Percentiles rank a stretch among this genome's conserved stretches.
Conservation (phyloP, 2,329 filamentous ascomycete genomes). For the Ploettnerulaceae sp. region DNA sequence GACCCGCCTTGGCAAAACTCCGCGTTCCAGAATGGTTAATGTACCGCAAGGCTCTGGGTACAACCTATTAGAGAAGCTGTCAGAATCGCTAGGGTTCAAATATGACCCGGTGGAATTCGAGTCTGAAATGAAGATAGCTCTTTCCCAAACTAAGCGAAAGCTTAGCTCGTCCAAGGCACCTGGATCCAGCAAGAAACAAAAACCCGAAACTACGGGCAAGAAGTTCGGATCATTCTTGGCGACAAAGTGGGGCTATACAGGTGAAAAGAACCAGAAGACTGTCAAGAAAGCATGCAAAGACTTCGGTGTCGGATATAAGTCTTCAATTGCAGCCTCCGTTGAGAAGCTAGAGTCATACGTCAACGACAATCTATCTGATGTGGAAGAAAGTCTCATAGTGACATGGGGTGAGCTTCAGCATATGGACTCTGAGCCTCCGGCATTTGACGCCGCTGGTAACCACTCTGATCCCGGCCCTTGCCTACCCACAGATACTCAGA, state of each 20-base stretch:
- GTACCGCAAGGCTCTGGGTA: neutral
- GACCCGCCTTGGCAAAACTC: neutral
- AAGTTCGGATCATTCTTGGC: neutral
- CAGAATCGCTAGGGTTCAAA: slow-evolving; percentile 8
- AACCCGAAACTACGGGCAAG: neutral
- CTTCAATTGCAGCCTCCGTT: slow-evolving; percentile 14
- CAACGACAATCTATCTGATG: slow-evolving; percentile 11
- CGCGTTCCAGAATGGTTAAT: neutral
- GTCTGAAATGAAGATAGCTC: neutral
- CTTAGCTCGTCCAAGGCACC: neutral
- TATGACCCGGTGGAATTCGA: slow-evolving; percentile 1
- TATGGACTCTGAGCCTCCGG: too few relatives aligned
- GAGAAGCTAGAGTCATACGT: slow-evolving; percentile 16
- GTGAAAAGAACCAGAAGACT: slow-evolving; percentile 15
- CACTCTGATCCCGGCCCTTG: too few relatives aligned
- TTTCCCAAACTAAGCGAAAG: slow-evolving; percentile 14
- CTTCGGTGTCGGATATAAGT: slow-evolving; percentile 16
- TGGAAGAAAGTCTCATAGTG: too few relatives aligned
- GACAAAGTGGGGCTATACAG: slow-evolving; percentile 18
- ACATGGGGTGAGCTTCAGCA: too few relatives aligned
- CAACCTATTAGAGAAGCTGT: slow-evolving; percentile 17
- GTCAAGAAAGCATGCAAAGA: slow-evolving; percentile 21
- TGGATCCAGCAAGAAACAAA: slow-evolving; percentile 13
- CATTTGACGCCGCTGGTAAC: too few relatives aligned
- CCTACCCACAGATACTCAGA: too few relatives aligned